Evolutionary conservation across 176 grass and related monocot species (phyloP), one percentile per base, ranked within the genome.

Genomic region (Alopecurus myosuroides): DNA sequence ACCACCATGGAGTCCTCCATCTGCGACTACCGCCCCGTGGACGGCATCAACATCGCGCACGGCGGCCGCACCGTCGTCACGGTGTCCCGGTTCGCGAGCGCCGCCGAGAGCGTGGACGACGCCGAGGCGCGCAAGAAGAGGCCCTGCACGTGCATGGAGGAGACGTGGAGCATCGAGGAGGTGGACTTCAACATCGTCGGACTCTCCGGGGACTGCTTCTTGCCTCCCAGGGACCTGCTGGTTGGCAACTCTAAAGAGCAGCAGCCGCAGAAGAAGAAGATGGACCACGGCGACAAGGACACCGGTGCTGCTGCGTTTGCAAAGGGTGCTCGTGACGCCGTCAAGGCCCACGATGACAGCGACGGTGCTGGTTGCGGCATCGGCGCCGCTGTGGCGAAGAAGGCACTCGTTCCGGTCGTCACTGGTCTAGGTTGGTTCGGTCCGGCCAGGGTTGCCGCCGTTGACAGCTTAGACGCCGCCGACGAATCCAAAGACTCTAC

Each of bases 41-140:
- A 97, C 11, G 90, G 95, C 88, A 85, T 97, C 84, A 92, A 89
- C 53, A 87, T 94, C 39, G 92, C 95, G 20, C 95, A 97, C 74
- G 86, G 66, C 12, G 95, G 95, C 51, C 71, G 77, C 77, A 94
- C 95, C 45, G 26, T 57, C 36, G 92, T 92, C 22, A 78, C 88
- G 23, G 78, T 94, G 9, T 81, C 90, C 45, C 81, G 88, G 9
- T 91, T 87, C 20, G 75, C 82, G 2, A 30, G 23, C 49, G 66
- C 66, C 35, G 85, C 79, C 13, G 85, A 22, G 12, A 48, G 56
- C 12, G 79, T 76, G 7, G 77, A 75, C 17, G 90, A 78, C 61
- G 73, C 55, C 52, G 74, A 61, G 66, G 41, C 35, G 77, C 23
- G 42, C 33, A 15, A 75, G 3, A 79, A 15, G 81, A 26, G 33